Base-by-base conservation (phyloP, 208 protist species). In the Leishmania lainsoni region DNA sequence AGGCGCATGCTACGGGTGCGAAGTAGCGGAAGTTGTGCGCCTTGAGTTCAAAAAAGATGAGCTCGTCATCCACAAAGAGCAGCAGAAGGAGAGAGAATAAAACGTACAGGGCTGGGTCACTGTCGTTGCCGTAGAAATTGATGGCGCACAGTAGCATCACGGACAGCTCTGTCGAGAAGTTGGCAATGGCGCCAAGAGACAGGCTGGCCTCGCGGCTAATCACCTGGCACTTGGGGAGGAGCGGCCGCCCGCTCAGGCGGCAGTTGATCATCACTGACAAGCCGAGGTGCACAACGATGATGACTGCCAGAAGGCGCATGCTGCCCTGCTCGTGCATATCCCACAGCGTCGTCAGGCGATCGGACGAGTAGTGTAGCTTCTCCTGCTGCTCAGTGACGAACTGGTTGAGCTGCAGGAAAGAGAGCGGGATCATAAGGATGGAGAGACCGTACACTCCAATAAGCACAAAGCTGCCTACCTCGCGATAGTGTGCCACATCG, bases 11-110 rank as follows among this genome's bases (percentile, higher is more conserved):
- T 22, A 83, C 80, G 3, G 86, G 76, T 6, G 93, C 90, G 83
- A 95, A 93, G 88, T 97, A 97, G 58, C 92, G 93, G 77, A 91
- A 93, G 61, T 86, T 71, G 58, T 83, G 81, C 75, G 79, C 66
- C 65, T 65, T 80, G 16, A 95, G 85, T 0, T 69, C 81, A 22
- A 79, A 76, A 78, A 97, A 94, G 35, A 95, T 56, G 39, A 87
- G 61, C 8, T 83, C 87, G 78, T 96, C 94, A 76, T 96, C 84
- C n/a, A 90, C 83, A 58, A 97, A 79, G 45, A 97, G 83, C 48
- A 95, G 80, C n/a, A 97, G 82, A 35, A 97, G 86, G 10, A 91
- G 72, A 20, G 90, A 89, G 48, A 83, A 84, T 48, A 87, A 16
- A 4, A 93, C 91, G 76, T 93, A 90, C n/a, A 95, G 68, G n/a